Percentiles rank a stretch among this genome's conserved stretches.
Evolutionary conservation across 345 rosid genomes (phyloP).

Genomic region (Eucalyptus curtisii): DNA sequence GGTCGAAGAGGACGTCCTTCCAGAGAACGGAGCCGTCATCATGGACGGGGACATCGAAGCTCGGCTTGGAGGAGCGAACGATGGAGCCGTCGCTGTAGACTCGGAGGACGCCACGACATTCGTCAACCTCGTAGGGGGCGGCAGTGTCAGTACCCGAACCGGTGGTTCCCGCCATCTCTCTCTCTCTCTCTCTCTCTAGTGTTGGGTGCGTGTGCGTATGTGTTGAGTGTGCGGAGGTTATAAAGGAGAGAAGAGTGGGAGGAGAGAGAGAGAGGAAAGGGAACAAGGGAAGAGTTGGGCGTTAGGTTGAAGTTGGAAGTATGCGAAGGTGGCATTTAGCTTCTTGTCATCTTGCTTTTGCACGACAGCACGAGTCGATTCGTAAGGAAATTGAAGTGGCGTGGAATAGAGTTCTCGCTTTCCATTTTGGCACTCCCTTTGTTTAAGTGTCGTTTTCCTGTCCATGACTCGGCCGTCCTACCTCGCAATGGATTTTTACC

Average conservation of each 20-base stretch:
- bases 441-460: not conserved
- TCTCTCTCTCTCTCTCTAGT: not conserved
- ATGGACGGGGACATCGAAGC: constrained; percentile 26
- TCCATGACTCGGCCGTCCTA: not conserved
- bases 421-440: not conserved
- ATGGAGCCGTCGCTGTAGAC: constrained; percentile 51
- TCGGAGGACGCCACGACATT: constrained; percentile 51
- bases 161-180: not conserved
- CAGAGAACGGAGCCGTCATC: constrained; percentile 51
- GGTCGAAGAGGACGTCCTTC: constrained; percentile 39
- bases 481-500: not conserved
- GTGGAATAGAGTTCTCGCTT: not conserved
- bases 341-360: not conserved
- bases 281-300: not conserved
- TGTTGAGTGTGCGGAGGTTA: not conserved
- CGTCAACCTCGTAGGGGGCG: constrained; percentile 27
- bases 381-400: not conserved
- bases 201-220: not conserved
- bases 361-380: no score
- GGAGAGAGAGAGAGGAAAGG: not conserved
- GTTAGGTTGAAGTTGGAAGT: not conserved
- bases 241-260: not conserved
- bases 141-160: not conserved
- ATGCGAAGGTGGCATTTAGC: not conserved
- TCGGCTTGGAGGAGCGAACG: constrained; percentile 40